Conservation (phyloP, 2,329 filamentous ascomycete genomes). For the Monosporascus sp. region DNA sequence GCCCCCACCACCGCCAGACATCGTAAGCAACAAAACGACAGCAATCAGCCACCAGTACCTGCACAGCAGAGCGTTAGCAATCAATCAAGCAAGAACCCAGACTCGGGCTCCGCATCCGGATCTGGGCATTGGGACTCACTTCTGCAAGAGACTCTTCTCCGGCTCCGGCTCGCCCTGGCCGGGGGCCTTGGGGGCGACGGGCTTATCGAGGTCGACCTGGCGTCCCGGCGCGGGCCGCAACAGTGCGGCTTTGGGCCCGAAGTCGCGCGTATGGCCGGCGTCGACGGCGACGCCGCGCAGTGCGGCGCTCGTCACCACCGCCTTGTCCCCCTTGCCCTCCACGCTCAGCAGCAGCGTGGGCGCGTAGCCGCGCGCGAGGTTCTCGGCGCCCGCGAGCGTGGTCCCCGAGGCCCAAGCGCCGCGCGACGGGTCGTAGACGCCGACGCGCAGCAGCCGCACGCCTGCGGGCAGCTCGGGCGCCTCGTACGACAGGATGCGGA, state of each 20-base stretch:
- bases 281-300: conserved; percentile 55
- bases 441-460: conserved; percentile 49
- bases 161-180: conserved; percentile 50
- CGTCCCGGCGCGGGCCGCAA: conserved; percentile 42
- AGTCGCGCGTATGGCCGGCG: conserved; percentile 60
- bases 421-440: conserved; percentile 46
- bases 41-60: conserved; percentile 65
- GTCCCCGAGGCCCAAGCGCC: conserved; percentile 49
- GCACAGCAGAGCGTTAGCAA: conserved; percentile 23
- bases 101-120: too few species aligned
- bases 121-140: conserved; percentile 39
- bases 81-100: background rate
- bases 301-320: conserved; percentile 43
- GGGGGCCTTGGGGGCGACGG: conserved; percentile 55
- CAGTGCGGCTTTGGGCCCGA: conserved; percentile 55
- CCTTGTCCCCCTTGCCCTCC: conserved; percentile 30
- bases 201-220: conserved; percentile 57
- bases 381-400: conserved; percentile 49
- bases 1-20: conserved; percentile 47
- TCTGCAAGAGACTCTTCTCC: conserved; percentile 63
- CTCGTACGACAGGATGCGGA: conserved; percentile 50
- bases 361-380: conserved; percentile 57
- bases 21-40: conserved; percentile 46
- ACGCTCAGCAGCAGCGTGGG: conserved; percentile 52
- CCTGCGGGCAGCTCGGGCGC: conserved; percentile 46